Evolutionary conservation across 441 rosid species (phyloP).

Genomic region (Corymbia calophylla): DNA sequence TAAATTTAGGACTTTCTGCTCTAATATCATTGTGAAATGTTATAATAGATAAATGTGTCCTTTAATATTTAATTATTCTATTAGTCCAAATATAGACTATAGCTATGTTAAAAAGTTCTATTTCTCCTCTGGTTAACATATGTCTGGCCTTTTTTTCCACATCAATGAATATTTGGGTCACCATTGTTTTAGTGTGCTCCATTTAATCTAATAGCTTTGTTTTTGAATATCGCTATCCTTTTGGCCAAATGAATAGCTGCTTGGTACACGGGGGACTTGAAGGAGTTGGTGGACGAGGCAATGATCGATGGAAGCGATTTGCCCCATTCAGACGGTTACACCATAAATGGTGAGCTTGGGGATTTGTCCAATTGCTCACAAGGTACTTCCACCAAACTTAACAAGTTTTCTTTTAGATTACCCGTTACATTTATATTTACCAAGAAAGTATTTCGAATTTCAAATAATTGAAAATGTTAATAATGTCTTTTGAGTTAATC

Average conservation of each 20-base stretch:
- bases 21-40: background rate
- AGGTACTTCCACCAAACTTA: background rate
- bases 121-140: background rate
- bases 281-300: background rate
- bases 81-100: background rate
- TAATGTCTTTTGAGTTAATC: background rate
- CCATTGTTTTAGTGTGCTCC: background rate
- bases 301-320: background rate
- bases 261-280: background rate
- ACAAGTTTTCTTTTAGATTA: background rate
- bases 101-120: background rate
- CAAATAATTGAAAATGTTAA: background rate
- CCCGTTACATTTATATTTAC: background rate
- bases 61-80: background rate
- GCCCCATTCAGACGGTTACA: background rate
- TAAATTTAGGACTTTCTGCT: accelerated
- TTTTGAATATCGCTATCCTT: background rate
- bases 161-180: background rate
- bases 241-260: background rate
- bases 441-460: background rate
- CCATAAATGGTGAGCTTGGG: background rate
- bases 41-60: background rate
- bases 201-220: background rate
- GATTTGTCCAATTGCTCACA: background rate
- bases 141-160: background rate